These are phyloP conservation scores for Colletotrichum sidae DNA, from an alignment of 2,329 filamentous ascomycete genomes.

Conservation along the genomic window DNA sequence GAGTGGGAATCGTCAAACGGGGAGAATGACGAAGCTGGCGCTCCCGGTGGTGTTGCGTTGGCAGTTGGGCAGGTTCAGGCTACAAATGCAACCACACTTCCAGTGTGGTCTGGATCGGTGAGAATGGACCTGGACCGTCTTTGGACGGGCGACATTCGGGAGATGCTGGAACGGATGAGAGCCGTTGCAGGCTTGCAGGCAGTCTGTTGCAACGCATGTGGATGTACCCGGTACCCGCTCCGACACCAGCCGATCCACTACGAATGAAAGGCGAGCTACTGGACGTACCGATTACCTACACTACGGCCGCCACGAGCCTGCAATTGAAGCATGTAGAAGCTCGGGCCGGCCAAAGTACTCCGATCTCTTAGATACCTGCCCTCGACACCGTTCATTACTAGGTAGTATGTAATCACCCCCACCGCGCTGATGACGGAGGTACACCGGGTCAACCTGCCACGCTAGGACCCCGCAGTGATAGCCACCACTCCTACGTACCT, in stretches of 20 bases:
- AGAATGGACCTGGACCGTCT: not conserved
- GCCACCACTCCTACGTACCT: not conserved
- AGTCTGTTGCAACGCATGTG: conserved; percentile 25
- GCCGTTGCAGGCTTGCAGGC: conserved; percentile 17
- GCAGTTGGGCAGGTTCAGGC: conserved; percentile 13
- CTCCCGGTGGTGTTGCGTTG: conserved; percentile 5
- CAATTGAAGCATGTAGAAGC: not conserved
- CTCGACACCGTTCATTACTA: too few relatives aligned
- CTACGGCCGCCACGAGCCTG: not conserved
- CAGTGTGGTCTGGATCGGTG: not conserved
- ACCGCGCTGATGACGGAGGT: too few relatives aligned
- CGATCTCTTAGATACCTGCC: not conserved
- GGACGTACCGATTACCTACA: not conserved
- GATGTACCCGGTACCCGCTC: conserved; percentile 29
- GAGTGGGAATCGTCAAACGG: conserved; percentile 28
- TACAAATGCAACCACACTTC: not conserved
- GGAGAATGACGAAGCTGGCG: conserved; percentile 31
- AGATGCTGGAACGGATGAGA: conserved; percentile 9
- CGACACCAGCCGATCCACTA: conserved; percentile 21
- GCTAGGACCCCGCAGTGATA: conserved; percentile 29
- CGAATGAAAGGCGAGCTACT: not conserved
- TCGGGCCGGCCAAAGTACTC: too few relatives aligned
- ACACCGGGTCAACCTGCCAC: conserved; percentile 5
- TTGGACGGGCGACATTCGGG: conserved; percentile 5
- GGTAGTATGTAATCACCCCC: too few relatives aligned